Conservation (phyloP, 1,284 basidiomycete genomes). For the Inonotus hispidus region DNA sequence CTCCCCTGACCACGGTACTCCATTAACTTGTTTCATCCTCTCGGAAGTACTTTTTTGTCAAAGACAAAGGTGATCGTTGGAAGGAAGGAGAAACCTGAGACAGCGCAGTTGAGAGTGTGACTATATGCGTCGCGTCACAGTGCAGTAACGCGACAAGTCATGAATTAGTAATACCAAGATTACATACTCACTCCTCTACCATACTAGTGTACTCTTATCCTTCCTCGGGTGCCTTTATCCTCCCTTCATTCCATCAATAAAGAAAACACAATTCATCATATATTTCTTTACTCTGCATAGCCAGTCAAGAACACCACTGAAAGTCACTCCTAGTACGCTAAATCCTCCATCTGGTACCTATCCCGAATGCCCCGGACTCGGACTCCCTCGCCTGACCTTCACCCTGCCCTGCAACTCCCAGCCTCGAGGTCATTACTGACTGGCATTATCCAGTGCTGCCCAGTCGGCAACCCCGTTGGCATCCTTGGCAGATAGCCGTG, state of each 20-base stretch:
- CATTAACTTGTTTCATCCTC: not conserved
- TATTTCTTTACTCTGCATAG: not conserved
- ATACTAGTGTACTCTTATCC: not conserved
- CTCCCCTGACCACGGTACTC: not conserved
- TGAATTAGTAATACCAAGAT: too few relatives aligned
- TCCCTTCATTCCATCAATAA: too few relatives aligned
- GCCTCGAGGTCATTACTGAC: too few relatives aligned
- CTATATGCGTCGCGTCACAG: not conserved
- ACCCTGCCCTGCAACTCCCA: not conserved
- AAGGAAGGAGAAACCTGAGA: too few relatives aligned
- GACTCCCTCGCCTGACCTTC: not conserved
- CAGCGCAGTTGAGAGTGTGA: not conserved
- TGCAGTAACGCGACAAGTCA: too few relatives aligned
- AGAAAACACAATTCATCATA: too few relatives aligned
- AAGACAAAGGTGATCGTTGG: not conserved
- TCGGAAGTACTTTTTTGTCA: not conserved
- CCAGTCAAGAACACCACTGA: too few relatives aligned
- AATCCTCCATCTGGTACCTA: conserved; percentile 4
- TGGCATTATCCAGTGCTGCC: too few relatives aligned
- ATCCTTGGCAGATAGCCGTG: conserved; percentile 1
- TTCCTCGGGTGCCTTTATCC: not conserved
- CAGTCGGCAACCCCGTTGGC: not conserved
- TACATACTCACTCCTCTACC: not conserved
- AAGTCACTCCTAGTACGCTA: too few relatives aligned
- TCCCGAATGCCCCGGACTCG: not conserved